These are phyloP conservation scores for Prunus mongolica DNA, from an alignment of 306 rosid species.

Conservation along the genomic window DNA sequence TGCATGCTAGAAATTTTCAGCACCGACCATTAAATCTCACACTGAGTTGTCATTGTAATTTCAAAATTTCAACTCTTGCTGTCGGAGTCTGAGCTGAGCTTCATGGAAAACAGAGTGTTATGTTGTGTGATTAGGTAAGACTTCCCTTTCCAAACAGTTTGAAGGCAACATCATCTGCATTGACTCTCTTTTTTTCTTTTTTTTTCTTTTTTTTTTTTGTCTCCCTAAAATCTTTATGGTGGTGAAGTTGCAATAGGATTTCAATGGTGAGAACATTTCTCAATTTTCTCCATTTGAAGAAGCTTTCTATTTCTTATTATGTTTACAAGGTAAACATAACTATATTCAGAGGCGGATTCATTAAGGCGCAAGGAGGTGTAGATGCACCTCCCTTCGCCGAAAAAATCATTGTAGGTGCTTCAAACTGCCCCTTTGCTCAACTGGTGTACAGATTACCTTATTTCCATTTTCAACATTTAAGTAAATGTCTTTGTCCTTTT, in stretches of 20 bases:
- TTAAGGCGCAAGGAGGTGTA: too few relatives aligned
- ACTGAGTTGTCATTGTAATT: background rate
- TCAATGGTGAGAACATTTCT: background rate
- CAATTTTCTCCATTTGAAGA: background rate
- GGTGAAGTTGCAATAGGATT: too few relatives aligned
- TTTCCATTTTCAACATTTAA: too few relatives aligned
- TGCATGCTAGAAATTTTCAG: slow-evolving; percentile 3
- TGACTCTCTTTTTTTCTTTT: too few relatives aligned
- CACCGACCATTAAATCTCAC: background rate
- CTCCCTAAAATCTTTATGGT: too few relatives aligned
- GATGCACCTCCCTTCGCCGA: too few relatives aligned
- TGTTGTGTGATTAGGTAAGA: background rate
- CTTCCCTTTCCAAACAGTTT: background rate
- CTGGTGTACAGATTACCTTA: too few relatives aligned
- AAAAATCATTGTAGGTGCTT: too few relatives aligned
- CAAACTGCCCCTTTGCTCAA: too few relatives aligned
- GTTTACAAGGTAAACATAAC: rapidly evolving
- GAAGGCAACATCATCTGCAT: background rate
- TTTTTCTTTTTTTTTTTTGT: too few relatives aligned
- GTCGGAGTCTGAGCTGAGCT: background rate
- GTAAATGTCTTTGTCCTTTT: too few relatives aligned
- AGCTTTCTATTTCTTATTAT: background rate
- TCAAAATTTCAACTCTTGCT: background rate
- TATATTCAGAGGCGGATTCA: too few relatives aligned
- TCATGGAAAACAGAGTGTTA: background rate